phyloP scores from a whole-genome alignment of 108 stramenopile genomes.

The Conticribra weissflogii region DNA sequence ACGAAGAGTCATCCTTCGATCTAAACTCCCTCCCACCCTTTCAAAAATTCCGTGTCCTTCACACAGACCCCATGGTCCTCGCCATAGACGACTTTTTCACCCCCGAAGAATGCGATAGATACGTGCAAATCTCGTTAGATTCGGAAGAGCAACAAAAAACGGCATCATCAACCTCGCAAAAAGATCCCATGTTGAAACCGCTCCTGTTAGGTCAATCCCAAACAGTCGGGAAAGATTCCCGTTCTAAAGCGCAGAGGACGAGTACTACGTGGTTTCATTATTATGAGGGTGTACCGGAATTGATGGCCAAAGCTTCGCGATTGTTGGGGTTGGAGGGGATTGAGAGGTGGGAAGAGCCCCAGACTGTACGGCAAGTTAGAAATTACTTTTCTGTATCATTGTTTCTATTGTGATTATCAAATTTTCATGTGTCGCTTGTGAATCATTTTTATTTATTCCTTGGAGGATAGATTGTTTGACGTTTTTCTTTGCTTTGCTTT shows the following conservation, averaged over 20 bases:
- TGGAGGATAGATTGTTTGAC: background rate
- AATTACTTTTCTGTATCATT: background rate
- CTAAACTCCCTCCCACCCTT: slow-evolving; percentile 61
- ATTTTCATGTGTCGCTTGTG: background rate
- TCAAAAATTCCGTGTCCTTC: slow-evolving; percentile 66
- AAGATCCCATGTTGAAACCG: slow-evolving; percentile 10
- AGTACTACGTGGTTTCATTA: slow-evolving; percentile 86
- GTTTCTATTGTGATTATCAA: background rate
- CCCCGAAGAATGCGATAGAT: slow-evolving; percentile 74
- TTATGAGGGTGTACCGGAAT: slow-evolving; percentile 66
- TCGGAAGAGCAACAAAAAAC: slow-evolving; percentile 13
- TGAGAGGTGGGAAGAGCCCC: slow-evolving; percentile 83
- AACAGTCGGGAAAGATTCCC: slow-evolving; percentile 81
- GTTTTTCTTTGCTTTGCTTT: too few species aligned
- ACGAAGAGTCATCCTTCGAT: slow-evolving; percentile 13
- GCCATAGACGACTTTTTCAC: slow-evolving; percentile 82
- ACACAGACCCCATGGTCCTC: slow-evolving; percentile 81
- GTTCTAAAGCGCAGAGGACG: slow-evolving; percentile 68
- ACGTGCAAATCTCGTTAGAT: slow-evolving; percentile 60
- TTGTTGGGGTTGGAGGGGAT: slow-evolving; percentile 69
- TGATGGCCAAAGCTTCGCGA: slow-evolving; percentile 80
- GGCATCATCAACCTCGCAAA: background rate
- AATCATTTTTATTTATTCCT: background rate
- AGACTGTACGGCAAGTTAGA: slow-evolving; percentile 65
- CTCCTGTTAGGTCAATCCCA: slow-evolving; percentile 68